These are phyloP conservation scores for Clavispora carvajalis DNA, from an alignment of 805 yeast genomes.

Conservation along the genomic window DNA sequence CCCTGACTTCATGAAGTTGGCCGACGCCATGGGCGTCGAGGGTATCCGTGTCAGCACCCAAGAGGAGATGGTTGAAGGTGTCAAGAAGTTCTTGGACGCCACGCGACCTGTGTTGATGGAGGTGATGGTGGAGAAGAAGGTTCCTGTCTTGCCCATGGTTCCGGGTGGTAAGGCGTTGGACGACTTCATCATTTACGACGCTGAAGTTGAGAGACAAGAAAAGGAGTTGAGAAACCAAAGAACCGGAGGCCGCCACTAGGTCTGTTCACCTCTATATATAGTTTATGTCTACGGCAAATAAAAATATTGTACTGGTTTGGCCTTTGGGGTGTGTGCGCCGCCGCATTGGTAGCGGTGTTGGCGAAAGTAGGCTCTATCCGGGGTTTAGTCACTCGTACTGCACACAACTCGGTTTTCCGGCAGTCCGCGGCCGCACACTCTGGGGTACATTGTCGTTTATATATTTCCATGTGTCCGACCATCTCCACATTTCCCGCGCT, in stretches of 20 bases:
- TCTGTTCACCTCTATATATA: not conserved
- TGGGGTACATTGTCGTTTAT: conserved; percentile 1
- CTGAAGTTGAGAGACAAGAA: conserved; percentile 71
- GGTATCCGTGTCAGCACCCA: conserved; percentile 72
- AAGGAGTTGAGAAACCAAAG: conserved; percentile 62
- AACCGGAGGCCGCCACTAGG: conserved; percentile 64
- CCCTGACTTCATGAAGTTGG: conserved; percentile 89
- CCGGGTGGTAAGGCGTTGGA: conserved; percentile 94
- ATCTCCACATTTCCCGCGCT: not conserved
- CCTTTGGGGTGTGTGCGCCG: too few species aligned
- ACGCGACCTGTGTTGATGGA: conserved; percentile 86
- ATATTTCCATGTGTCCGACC: conserved; percentile 1
- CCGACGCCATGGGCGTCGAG: conserved; percentile 89
- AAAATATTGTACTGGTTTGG: too few species aligned
- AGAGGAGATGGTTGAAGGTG: conserved; percentile 47
- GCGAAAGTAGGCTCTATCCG: too few species aligned
- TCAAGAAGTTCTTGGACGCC: conserved; percentile 63
- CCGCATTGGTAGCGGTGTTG: too few species aligned
- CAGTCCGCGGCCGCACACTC: conserved; percentile 2
- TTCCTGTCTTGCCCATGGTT: conserved; percentile 97
- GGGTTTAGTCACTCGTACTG: not conserved
- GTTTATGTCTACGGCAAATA: not conserved
- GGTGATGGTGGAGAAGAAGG: conserved; percentile 85
- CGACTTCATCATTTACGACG: conserved; percentile 85
- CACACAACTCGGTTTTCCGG: conserved; percentile 1